phyloP scores from a whole-genome alignment of 495 filamentous ascomycete genomes.

The Letharia columbiana region DNA sequence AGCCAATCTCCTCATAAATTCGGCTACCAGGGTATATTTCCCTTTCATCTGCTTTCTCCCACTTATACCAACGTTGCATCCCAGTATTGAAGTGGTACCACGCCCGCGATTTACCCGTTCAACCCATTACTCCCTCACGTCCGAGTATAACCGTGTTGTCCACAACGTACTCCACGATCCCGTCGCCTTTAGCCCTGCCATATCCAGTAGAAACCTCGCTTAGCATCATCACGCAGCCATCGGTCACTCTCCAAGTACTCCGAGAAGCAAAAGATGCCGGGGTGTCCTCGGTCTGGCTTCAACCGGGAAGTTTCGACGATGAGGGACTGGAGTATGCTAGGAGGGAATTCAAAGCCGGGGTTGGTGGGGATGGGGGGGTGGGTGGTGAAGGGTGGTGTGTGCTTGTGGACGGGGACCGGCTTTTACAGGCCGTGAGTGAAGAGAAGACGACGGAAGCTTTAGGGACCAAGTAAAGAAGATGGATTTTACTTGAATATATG shows the following conservation, averaged over 20 bases:
- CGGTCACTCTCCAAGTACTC: constrained; percentile 62
- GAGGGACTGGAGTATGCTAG: constrained; percentile 59
- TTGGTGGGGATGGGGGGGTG: constrained; percentile 59
- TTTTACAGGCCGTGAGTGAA: constrained; percentile 51
- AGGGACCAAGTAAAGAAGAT: neutral
- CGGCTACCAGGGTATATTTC: constrained; percentile 70
- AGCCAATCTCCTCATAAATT: constrained; percentile 76
- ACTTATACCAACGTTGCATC: constrained; percentile 10
- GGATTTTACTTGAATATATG: neutral
- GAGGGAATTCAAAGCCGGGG: constrained; percentile 55
- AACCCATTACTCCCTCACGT: constrained; percentile 71
- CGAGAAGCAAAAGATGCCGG: constrained; percentile 73
- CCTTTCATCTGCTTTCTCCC: neutral
- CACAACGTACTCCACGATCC: constrained; percentile 51
- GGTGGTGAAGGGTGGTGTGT: constrained; percentile 84
- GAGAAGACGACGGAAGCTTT: constrained; percentile 17
- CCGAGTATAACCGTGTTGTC: constrained; percentile 48
- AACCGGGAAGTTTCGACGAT: constrained; percentile 80
- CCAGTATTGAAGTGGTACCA: constrained; percentile 87
- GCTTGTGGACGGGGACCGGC: constrained; percentile 76
- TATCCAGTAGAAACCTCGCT: constrained; percentile 60
- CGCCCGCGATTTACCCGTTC: constrained; percentile 62
- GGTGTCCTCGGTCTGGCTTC: constrained; percentile 77
- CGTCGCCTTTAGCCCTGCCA: constrained; percentile 54
- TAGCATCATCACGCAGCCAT: constrained; percentile 78